These are phyloP conservation scores for Rhizophora apiculata DNA, from an alignment of 345 rosid genomes.

Conservation along the genomic window DNA sequence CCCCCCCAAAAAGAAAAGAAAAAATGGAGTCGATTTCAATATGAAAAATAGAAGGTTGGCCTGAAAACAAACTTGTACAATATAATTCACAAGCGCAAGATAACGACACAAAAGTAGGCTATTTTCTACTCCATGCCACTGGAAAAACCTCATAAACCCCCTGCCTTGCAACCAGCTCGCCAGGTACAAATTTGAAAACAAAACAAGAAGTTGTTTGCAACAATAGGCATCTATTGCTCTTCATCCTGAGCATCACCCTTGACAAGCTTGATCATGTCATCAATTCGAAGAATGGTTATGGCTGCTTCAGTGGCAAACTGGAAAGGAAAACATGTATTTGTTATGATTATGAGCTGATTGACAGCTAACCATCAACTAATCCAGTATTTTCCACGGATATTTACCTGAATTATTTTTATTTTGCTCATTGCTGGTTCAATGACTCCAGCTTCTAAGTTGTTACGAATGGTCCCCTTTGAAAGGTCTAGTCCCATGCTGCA, in stretches of 20 bases:
- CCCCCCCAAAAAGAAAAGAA: too few relatives aligned
- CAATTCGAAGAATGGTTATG: slow-evolving; percentile 90
- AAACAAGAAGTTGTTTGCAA: not conserved
- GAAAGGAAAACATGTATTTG: not conserved
- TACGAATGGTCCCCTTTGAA: slow-evolving; percentile 67
- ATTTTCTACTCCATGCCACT: too few relatives aligned
- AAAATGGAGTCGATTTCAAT: too few relatives aligned
- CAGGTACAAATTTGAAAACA: too few relatives aligned
- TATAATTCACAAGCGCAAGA: too few relatives aligned
- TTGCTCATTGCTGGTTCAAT: slow-evolving; percentile 99
- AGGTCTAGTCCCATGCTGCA: slow-evolving; percentile 98
- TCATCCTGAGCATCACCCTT: slow-evolving; percentile 87
- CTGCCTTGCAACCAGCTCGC: too few relatives aligned
- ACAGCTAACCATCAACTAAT: not conserved
- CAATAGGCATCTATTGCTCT: slow-evolving; percentile 24
- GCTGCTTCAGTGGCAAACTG: slow-evolving; percentile 99
- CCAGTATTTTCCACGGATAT: not conserved
- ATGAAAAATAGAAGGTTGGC: too few relatives aligned
- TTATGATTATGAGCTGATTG: not conserved
- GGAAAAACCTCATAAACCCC: too few relatives aligned
- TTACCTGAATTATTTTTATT: slow-evolving; percentile 98
- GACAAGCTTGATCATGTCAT: slow-evolving; percentile 93
- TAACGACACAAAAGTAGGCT: too few relatives aligned
- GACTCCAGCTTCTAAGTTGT: slow-evolving; percentile 97
- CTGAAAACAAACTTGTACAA: too few relatives aligned